Conservation (phyloP, 2,329 filamentous ascomycete genomes). For the Xylariomycetidae sp. region DNA sequence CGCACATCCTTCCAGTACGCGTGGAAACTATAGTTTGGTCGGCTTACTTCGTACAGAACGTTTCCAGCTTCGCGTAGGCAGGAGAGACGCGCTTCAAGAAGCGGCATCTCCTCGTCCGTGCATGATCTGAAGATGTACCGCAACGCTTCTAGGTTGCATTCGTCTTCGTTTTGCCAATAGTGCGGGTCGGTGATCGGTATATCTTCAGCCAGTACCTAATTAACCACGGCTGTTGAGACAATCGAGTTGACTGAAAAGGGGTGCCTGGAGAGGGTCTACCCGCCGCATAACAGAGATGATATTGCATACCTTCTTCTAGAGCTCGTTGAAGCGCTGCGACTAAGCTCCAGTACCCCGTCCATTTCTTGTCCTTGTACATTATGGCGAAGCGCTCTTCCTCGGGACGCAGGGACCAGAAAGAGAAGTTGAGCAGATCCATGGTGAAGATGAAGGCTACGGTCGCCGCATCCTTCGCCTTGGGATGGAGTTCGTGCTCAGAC, state of each 20-base stretch:
- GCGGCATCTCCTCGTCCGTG: slow-evolving; percentile 79
- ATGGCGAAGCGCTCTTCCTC: slow-evolving; percentile 74
- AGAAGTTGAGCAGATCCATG: slow-evolving; percentile 96
- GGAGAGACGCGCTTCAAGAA: slow-evolving; percentile 69
- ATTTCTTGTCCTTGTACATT: slow-evolving; percentile 71
- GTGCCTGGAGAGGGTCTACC: neutral
- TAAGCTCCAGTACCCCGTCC: slow-evolving; percentile 95
- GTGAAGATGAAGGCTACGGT: slow-evolving; percentile 92
- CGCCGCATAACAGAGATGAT: neutral
- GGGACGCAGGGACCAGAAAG: slow-evolving; percentile 77
- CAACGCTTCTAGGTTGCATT: slow-evolving; percentile 69
- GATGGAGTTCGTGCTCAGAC: slow-evolving; percentile 85
- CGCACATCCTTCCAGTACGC: slow-evolving; percentile 5
- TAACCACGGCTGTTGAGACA: slow-evolving; percentile 13
- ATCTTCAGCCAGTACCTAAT: slow-evolving; percentile 38
- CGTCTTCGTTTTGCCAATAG: slow-evolving; percentile 75
- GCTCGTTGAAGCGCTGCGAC: slow-evolving; percentile 83
- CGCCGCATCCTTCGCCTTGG: slow-evolving; percentile 69
- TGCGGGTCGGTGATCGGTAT: slow-evolving; percentile 84
- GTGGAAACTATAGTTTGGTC: slow-evolving; percentile 10
- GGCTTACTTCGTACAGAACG: slow-evolving; percentile 66
- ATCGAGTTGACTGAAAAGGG: slow-evolving; percentile 15
- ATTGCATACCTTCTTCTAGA: slow-evolving; percentile 68
- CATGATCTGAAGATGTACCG: slow-evolving; percentile 77
- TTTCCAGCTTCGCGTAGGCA: slow-evolving; percentile 79